A percentile compares a stretch with the other conserved stretches of the same genome.
phyloP scores from a whole-genome alignment of 2,329 filamentous ascomycete species.

The Alternaria gansuensis region DNA sequence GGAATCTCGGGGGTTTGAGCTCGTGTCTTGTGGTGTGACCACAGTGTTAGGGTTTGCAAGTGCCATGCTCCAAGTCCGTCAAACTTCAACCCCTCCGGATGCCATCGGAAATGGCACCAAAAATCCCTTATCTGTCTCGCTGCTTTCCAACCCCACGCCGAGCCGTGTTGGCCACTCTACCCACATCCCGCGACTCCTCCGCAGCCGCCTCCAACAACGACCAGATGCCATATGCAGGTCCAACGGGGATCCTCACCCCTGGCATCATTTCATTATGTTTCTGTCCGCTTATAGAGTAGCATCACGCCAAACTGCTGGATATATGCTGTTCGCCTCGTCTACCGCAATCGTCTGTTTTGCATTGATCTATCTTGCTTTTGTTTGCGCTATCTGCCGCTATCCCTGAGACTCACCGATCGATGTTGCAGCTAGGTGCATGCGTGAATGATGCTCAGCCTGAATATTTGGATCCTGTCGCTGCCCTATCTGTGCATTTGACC shows the following conservation, averaged over 20 bases:
- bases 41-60: constrained; percentile 1
- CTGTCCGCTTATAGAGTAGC: constrained; percentile 6
- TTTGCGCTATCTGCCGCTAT: constrained; percentile 5
- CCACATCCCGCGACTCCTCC: constrained; percentile 15
- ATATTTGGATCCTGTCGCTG: constrained; percentile 7
- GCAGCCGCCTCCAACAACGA: constrained; percentile 11
- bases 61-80: not conserved
- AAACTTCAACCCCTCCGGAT: not conserved
- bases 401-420: constrained; percentile 12
- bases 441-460: constrained; percentile 8
- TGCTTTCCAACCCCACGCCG: constrained; percentile 11
- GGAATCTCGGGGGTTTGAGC: not conserved
- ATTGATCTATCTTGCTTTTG: constrained; percentile 20
- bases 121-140: constrained; percentile 9
- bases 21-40: constrained; percentile 5
- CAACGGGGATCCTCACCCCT: constrained; percentile 14
- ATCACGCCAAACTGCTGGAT: constrained; percentile 15
- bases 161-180: constrained; percentile 9
- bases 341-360: constrained; percentile 12
- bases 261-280: constrained; percentile 7
- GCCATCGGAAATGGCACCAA: not conserved
- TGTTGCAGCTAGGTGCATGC: constrained; percentile 1
- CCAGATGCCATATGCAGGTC: constrained; percentile 8
- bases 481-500: constrained; percentile 16
- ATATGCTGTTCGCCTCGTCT: constrained; percentile 13